Evolutionary conservation across 2,329 filamentous ascomycete genomes (phyloP), one percentile per base, ranked within the genome.

Genomic region (Trichoderma asperellum): DNA sequence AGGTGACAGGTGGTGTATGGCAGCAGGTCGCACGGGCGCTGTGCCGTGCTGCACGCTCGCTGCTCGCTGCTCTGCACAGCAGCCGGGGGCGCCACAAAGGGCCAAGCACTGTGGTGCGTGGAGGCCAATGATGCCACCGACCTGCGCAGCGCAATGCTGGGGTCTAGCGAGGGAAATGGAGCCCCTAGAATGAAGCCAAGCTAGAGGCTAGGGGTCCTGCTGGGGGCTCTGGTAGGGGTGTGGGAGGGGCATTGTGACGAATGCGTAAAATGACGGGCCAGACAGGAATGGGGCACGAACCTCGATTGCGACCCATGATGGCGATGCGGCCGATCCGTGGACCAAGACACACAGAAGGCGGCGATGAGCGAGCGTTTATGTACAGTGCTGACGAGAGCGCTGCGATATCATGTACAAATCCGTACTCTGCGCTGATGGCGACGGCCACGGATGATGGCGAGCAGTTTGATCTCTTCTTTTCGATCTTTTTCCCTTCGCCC

Each of bases 281-380:
- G 66, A 73, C 71, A 70, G 69, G 67, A 59, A 72, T 70, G 71
- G 72, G 74, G 71, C 73, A 85, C 84, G 77, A 80, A 86, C 85
- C 85, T 79, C 85, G 82, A 84, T 84, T 86, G 75, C 84, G 83
- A 76, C 79, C 84, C 84, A 86, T 86, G 73, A 80, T 84, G n/a
- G 65, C 56, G 37, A 58, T 68, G 21, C 56, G 62, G 62, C 6
- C 59, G 68, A 64, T 69, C 68, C 56, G 37, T 37, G 61, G 27
- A 34, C 53, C 24, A 47, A 40, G 47, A 40, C 24, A 29, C 55
- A 21, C 18, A 27, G 11, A 40, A 6, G 65, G 16, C 56, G 55
- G 37, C 53, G 47, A 43, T 43, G 37, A 18, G 37, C 16, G 37
- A 40, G 37, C 37, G 35, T 12, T 27, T 59, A 57, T 24, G 8